phyloP scores from a whole-genome alignment of 768 basidiomycete species.

The Podaxis carcinomalis region DNA sequence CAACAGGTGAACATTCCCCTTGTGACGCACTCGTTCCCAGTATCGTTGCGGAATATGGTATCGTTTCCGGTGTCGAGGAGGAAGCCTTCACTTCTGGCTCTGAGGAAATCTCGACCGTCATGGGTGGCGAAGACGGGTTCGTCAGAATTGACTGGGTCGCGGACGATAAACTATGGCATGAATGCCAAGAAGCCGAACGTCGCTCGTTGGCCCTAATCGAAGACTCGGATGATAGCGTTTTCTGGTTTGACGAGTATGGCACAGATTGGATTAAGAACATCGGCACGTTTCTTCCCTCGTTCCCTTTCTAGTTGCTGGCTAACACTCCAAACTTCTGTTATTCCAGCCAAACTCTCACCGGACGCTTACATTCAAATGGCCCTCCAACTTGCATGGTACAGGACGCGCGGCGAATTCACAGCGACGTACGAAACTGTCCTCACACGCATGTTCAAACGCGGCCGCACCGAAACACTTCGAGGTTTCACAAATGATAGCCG shows the following conservation, averaged over 20 bases:
- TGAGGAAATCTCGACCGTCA: not conserved
- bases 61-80: constrained; percentile 62
- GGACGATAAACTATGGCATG: constrained; percentile 52
- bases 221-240: constrained; percentile 79
- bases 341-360: constrained; percentile 44
- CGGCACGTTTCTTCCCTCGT: constrained; percentile 43
- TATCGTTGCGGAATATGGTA: constrained; percentile 78
- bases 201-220: constrained; percentile 57
- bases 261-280: constrained; percentile 79
- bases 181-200: constrained; percentile 53
- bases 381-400: constrained; percentile 88
- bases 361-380: constrained; percentile 92
- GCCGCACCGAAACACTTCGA: constrained; percentile 88
- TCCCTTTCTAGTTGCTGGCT: not conserved
- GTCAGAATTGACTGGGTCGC: constrained; percentile 66
- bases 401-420: constrained; percentile 68
- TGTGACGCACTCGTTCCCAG: constrained; percentile 89
- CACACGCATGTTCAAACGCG: constrained; percentile 81
- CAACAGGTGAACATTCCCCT: constrained; percentile 87
- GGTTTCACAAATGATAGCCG: constrained; percentile 70
- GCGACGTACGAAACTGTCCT: constrained; percentile 93
- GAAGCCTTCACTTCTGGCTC: constrained; percentile 29
- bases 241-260: constrained; percentile 83
- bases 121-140: not conserved
- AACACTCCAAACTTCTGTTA: not conserved